Base-by-base conservation (phyloP, 441 rosid genomes). In the Mallotus repandus region DNA sequence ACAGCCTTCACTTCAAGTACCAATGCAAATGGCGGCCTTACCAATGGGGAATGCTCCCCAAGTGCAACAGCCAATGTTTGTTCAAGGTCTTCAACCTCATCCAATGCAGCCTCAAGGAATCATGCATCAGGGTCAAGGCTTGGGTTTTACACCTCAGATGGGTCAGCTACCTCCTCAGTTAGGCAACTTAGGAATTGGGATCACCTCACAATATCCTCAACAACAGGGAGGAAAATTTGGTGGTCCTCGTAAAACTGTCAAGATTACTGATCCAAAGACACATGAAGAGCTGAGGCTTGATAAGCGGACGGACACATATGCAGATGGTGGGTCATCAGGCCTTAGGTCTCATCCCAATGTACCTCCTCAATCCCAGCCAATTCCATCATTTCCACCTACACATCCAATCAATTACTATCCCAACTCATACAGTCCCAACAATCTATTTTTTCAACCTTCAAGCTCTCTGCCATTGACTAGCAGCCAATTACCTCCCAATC, bases 231-330 rank as follows among this genome's bases (percentile, higher is more conserved):
- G 88, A 5, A 92, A 91, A 72, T 88, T 76, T 78, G 85, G 82
- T 41, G 86, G 86, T 76, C 84, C 73, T 66, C 95, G 95, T 72
- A 91, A 89, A 85, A 62, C 84, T 73, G 94, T 95, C 50, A 95
- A 90, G 81, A 93, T 95, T 72, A 94, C 98, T 74, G 93, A 96
- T 82, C 99, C 99, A 16, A 92, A 87, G 48, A 96, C 99, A 22
- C 98, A 85, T 78, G 97, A 91, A 80, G 99, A 94, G 86, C 85
- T 94, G 81, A 89, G 94, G 84, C 96, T 94, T 73, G 96, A 89
- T 81, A 86, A 89, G 75, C 86, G 89, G 35, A 77, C 90, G 53
- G 96, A 91, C 77, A 53, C 82, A 7, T 80, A 78, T 86, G 69
- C 85, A 29, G 99, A 91, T 78, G 84, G 85, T 60, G 89, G 86